A percentile compares a stretch with the other conserved stretches of the same genome.
phyloP scores from a whole-genome alignment of 2,329 filamentous ascomycete genomes.

The Exophiala lecanii-corni region DNA sequence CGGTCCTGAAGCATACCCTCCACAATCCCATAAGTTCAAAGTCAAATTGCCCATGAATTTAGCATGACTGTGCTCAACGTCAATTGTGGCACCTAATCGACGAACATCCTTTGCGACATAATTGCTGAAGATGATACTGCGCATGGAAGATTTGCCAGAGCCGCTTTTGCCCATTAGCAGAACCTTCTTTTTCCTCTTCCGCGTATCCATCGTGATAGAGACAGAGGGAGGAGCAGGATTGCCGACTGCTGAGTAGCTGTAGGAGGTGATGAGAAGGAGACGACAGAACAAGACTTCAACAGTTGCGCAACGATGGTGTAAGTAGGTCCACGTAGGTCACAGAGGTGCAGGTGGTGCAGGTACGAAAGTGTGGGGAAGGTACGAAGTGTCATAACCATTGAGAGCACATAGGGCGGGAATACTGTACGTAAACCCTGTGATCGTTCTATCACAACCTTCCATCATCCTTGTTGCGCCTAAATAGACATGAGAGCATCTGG shows the following conservation, averaged over 20 bases:
- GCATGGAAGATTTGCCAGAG: conserved; percentile 96
- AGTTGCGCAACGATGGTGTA: too few relatives aligned
- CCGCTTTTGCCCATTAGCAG: conserved; percentile 92
- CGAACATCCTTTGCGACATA: conserved; percentile 96
- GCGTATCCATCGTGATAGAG: conserved; percentile 40
- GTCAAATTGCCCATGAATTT: conserved; percentile 98
- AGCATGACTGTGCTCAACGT: conserved; percentile 96
- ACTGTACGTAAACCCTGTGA: too few relatives aligned
- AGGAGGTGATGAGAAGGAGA: background rate
- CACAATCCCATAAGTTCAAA: conserved; percentile 97
- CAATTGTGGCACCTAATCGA: conserved; percentile 88
- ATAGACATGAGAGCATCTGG: too few relatives aligned
- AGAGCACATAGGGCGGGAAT: too few relatives aligned
- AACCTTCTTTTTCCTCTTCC: conserved; percentile 77
- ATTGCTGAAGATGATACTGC: conserved; percentile 98
- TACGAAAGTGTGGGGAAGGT: background rate
- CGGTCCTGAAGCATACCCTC: conserved; percentile 61
- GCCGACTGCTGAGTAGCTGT: background rate
- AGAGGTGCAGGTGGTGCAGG: too few relatives aligned
- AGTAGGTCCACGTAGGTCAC: too few relatives aligned
- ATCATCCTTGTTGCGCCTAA: too few relatives aligned
- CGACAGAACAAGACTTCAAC: too few relatives aligned
- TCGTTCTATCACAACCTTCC: too few relatives aligned
- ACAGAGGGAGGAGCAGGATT: too few relatives aligned
- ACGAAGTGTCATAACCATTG: too few relatives aligned